phyloP scores from a whole-genome alignment of 2,329 filamentous ascomycete genomes.

The Penicillium sp. region DNA sequence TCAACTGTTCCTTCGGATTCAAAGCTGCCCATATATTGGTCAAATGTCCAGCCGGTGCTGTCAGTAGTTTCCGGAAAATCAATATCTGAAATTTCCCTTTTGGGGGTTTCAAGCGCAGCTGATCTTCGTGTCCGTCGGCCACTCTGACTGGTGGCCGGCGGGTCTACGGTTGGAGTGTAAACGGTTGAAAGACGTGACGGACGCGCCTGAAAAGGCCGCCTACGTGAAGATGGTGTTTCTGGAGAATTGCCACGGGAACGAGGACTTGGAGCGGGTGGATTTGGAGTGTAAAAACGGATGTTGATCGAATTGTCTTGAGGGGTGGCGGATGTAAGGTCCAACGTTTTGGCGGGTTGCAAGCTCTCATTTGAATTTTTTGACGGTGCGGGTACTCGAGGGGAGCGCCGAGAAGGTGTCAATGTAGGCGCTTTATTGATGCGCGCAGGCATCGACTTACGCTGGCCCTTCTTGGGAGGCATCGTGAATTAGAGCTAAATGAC shows the following conservation, averaged over 20 bases:
- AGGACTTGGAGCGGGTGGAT: conserved; percentile 5
- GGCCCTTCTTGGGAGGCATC: conserved; percentile 23
- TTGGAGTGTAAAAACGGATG: conserved; percentile 14
- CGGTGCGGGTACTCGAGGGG: conserved; percentile 14
- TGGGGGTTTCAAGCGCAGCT: conserved; percentile 14
- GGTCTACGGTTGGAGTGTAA: conserved; percentile 20
- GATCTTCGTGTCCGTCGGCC: conserved; percentile 19
- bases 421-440: conserved; percentile 11
- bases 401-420: conserved; percentile 21
- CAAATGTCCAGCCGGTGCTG: conserved; percentile 14
- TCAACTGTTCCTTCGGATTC: conserved; percentile 13
- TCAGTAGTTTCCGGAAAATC: conserved; percentile 16
- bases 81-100: conserved; percentile 9
- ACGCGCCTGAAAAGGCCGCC: conserved; percentile 20
- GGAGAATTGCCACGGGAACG: conserved; percentile 1
- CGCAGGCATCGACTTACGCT: conserved; percentile 21
- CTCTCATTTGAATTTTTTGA: conserved; percentile 7
- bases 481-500: conserved; percentile 7
- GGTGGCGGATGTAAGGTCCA: conserved; percentile 10
- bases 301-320: conserved; percentile 14
- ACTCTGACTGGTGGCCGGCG: conserved; percentile 9
- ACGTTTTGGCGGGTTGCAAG: conserved; percentile 11
- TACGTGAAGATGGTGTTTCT: conserved; percentile 15
- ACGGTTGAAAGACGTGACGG: conserved; percentile 26
- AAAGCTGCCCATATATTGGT: conserved; percentile 17